phyloP scores from a whole-genome alignment of 352 stramenopile genomes.

The Globisporangium nunn region DNA sequence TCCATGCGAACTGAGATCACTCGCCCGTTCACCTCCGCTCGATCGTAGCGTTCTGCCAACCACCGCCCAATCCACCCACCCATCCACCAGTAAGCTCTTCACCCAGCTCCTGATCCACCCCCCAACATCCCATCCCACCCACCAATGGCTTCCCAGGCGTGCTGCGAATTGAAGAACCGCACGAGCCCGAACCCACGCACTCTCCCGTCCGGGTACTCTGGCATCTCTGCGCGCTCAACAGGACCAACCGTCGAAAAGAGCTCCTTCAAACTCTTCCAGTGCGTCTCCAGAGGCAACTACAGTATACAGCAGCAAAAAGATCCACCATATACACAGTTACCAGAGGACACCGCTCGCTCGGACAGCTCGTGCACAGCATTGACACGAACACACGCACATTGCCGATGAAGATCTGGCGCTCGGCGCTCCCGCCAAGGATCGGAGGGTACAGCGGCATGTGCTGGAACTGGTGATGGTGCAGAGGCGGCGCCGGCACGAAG shows the following conservation, averaged over 20 bases:
- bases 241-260: slow-evolving; percentile 55
- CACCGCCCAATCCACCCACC: slow-evolving; percentile 1
- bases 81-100: background rate
- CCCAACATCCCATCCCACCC: slow-evolving; percentile 5
- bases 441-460: background rate
- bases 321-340: background rate
- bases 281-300: slow-evolving; percentile 61
- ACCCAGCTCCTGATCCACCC: background rate
- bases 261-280: slow-evolving; percentile 65
- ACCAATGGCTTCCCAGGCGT: slow-evolving; percentile 63
- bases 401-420: slow-evolving; percentile 61
- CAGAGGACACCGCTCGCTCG: background rate
- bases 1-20: slow-evolving; percentile 65
- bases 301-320: too few relatives aligned
- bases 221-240: slow-evolving; percentile 62
- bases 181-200: slow-evolving; percentile 71
- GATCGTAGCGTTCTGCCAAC: slow-evolving; percentile 49
- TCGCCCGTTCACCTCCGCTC: slow-evolving; percentile 54
- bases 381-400: slow-evolving; percentile 29
- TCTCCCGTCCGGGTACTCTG: slow-evolving; percentile 44
- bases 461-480: slow-evolving; percentile 5
- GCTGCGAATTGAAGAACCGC: slow-evolving; percentile 38
- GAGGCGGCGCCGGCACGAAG: slow-evolving; percentile 2
- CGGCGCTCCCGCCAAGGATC: slow-evolving; percentile 14
- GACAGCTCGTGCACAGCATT: background rate